Conservation (phyloP, 106 monocot species). For the Dendrobium catenatum region DNA sequence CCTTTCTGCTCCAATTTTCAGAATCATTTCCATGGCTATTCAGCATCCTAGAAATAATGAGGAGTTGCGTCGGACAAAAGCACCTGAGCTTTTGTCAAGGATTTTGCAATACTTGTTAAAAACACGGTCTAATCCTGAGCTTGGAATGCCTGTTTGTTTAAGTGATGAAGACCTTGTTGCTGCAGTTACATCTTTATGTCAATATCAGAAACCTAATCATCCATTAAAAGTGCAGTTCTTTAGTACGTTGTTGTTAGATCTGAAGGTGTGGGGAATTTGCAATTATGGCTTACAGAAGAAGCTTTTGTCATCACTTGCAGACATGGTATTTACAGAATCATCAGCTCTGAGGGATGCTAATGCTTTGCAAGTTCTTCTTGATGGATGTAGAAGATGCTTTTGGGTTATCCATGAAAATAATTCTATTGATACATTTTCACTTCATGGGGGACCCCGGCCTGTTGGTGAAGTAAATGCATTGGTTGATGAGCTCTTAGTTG, state of each 20-base stretch:
- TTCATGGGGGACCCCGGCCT: conserved; percentile 39
- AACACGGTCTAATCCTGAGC: conserved; percentile 38
- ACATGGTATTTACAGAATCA: conserved; percentile 93
- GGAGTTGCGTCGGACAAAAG: conserved; percentile 58
- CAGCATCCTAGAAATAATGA: conserved; percentile 89
- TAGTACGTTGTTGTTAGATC: conserved; percentile 69
- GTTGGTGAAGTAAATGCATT: conserved; percentile 85
- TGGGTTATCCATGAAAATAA: conserved; percentile 74
- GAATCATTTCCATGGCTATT: conserved; percentile 76
- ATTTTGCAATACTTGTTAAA: conserved; percentile 62
- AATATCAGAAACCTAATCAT: conserved; percentile 68
- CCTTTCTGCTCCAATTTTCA: conserved; percentile 85
- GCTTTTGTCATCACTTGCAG: conserved; percentile 93
- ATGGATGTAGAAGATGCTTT: conserved; percentile 94
- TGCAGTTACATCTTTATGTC: conserved; percentile 83
- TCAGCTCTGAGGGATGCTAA: conserved; percentile 89
- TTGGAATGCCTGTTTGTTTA: conserved; percentile 31
- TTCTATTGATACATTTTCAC: conserved; percentile 68
- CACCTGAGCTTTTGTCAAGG: conserved; percentile 79
- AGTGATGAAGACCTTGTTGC: conserved; percentile 86
- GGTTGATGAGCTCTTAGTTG: conserved; percentile 94
- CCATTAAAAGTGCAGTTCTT: conserved; percentile 86
- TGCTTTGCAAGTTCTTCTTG: conserved; percentile 95
- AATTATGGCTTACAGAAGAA: conserved; percentile 93
- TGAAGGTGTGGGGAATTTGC: conserved; percentile 90